Conservation (phyloP, 2,329 filamentous ascomycete genomes). For the Hirsutella rhossiliensis region DNA sequence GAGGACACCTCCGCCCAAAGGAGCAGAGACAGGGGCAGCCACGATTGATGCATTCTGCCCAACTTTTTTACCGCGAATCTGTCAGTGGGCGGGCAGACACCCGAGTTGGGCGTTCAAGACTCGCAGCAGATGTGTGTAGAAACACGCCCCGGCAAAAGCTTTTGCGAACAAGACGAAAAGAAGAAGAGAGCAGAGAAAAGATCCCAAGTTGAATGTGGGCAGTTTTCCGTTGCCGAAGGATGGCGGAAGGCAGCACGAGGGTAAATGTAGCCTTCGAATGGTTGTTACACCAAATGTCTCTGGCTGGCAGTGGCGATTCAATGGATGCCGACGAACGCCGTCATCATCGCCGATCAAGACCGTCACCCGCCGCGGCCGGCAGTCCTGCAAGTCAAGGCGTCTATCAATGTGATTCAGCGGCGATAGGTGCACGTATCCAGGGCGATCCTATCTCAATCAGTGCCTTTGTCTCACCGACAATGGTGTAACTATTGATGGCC, state of each 20-base stretch:
- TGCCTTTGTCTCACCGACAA: no score
- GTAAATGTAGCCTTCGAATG: neutral
- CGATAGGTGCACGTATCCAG: neutral
- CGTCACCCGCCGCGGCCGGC: neutral
- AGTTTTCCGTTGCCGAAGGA: neutral
- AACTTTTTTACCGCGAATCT: neutral
- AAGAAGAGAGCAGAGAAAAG: neutral
- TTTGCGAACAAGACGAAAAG: neutral
- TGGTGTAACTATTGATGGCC: no score
- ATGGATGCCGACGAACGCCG: no score
- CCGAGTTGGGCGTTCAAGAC: neutral
- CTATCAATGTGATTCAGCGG: neutral
- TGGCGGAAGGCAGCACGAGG: neutral
- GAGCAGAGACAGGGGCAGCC: neutral
- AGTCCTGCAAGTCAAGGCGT: neutral
- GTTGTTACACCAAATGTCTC: no score
- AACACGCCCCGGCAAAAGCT: neutral
- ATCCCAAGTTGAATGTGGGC: neutral
- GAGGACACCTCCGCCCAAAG: neutral
- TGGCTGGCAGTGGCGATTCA: no score
- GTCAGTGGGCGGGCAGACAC: neutral
- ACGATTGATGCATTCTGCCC: neutral
- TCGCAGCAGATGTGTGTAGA: neutral
- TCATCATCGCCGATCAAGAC: neutral
- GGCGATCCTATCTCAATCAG: neutral